Evolutionary conservation across 352 stramenopile species (phyloP).

Genomic region (Pythium grandisporangium): DNA sequence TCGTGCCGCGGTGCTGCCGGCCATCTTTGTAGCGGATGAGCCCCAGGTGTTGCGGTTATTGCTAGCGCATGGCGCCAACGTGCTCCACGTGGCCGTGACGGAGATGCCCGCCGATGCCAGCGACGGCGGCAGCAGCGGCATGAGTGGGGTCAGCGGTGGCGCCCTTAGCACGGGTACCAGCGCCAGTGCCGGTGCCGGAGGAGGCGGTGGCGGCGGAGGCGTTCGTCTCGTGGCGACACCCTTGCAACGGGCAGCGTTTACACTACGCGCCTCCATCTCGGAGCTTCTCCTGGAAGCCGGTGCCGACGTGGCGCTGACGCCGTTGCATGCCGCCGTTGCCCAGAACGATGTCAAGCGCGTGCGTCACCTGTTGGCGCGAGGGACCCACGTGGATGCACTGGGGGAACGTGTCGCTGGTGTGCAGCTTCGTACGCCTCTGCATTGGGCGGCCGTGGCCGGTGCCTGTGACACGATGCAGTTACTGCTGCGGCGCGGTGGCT

Average conservation of each 20-base stretch:
- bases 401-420: constrained; percentile 58
- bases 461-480: constrained; percentile 19
- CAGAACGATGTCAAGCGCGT: constrained; percentile 32
- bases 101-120: constrained; percentile 31
- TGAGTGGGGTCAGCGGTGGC: too few species aligned
- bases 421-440: constrained; percentile 51
- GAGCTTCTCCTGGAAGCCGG: constrained; percentile 59
- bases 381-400: constrained; percentile 31
- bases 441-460: constrained; percentile 63
- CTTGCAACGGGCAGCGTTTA: constrained; percentile 59
- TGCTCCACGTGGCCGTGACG: constrained; percentile 46
- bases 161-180: too few species aligned
- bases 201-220: too few species aligned
- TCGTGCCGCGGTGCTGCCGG: constrained; percentile 34
- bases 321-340: constrained; percentile 62
- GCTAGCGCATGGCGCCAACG: constrained; percentile 52
- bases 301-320: constrained; percentile 66
- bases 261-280: constrained; percentile 41
- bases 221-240: constrained; percentile 41
- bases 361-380: constrained; percentile 25
- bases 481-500: constrained; percentile 30
- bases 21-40: constrained; percentile 71
- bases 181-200: too few species aligned
- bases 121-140: too few species aligned
- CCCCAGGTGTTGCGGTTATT: constrained; percentile 59